Evolutionary conservation across 352 stramenopile species (phyloP).

Genomic region (Phytophthora quininea): DNA sequence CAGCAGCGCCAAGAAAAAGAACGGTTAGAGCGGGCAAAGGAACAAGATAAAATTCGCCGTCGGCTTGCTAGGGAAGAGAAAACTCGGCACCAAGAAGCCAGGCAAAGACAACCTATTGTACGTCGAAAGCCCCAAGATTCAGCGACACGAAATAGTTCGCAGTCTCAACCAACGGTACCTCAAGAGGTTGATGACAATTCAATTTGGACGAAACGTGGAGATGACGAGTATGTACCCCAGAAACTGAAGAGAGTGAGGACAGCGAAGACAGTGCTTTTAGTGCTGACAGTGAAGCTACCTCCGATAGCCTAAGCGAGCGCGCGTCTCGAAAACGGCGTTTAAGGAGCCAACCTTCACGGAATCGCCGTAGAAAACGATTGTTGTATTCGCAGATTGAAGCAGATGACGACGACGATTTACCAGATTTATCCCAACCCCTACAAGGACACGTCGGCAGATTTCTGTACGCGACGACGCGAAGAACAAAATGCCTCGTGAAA

Average conservation of each 20-base stretch:
- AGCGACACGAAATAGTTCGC: background rate
- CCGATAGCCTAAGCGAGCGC: slow-evolving; percentile 8
- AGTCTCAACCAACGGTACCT: slow-evolving; percentile 5
- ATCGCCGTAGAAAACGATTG: slow-evolving; percentile 49
- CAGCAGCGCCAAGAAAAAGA: slow-evolving; percentile 22
- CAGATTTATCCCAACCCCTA: slow-evolving; percentile 38
- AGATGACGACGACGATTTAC: slow-evolving; percentile 45
- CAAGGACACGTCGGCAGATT: slow-evolving; percentile 7
- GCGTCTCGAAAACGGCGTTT: background rate
- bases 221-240: slow-evolving; percentile 34
- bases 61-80: slow-evolving; percentile 14
- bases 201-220: slow-evolving; percentile 21
- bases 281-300: slow-evolving; percentile 13
- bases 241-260: slow-evolving; percentile 14
- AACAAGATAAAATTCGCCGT: slow-evolving; percentile 30
- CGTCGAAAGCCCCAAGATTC: slow-evolving; percentile 2
- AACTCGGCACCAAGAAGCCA: background rate
- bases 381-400: slow-evolving; percentile 55
- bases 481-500: slow-evolving; percentile 1
- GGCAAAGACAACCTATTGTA: background rate
- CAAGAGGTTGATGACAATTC: slow-evolving; percentile 13
- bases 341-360: slow-evolving; percentile 6
- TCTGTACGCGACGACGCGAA: slow-evolving; percentile 6
- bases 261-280: slow-evolving; percentile 16
- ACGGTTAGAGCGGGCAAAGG: slow-evolving; percentile 16